Conservation (phyloP, 1,139 yeast species). For the Suhomyces kunorum region DNA sequence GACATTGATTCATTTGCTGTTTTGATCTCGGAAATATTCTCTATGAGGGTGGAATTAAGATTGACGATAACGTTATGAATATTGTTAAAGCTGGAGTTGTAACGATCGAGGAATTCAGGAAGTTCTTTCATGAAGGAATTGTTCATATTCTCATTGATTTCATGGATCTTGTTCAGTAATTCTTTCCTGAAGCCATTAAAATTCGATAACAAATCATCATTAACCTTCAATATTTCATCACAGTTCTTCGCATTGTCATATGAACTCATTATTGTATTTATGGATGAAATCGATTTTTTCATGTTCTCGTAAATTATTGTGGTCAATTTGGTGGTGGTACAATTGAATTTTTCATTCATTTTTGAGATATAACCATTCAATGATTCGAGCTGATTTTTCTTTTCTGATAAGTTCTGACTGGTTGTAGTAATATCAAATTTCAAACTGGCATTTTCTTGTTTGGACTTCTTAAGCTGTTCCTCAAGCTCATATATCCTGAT, state of each 20-base stretch:
- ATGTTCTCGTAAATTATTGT: conserved; percentile 18
- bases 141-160: conserved; percentile 13
- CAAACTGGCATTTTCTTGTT: not conserved
- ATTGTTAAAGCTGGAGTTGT: conserved; percentile 13
- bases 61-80: conserved; percentile 12
- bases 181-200: conserved; percentile 12
- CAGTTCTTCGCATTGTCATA: conserved; percentile 10
- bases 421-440: not conserved
- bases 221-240: conserved; percentile 10
- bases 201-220: conserved; percentile 9
- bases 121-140: conserved; percentile 16
- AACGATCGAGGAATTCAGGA: conserved; percentile 15
- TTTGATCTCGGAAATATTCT: conserved; percentile 8
- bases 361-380: conserved; percentile 14
- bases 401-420: conserved; percentile 7
- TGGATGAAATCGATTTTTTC: conserved; percentile 14
- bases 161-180: conserved; percentile 9
- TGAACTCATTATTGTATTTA: conserved; percentile 10
- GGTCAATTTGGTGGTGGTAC: conserved; percentile 18
- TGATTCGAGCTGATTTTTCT: conserved; percentile 11
- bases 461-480: not conserved
- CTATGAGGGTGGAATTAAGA: conserved; percentile 11
- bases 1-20: conserved; percentile 12
- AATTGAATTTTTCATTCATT: conserved; percentile 16
- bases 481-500: conserved; percentile 1